Percentiles rank a stretch among this genome's conserved stretches.
phyloP scores from a whole-genome alignment of 768 basidiomycete species.

The Cystofilobasidium macerans region DNA sequence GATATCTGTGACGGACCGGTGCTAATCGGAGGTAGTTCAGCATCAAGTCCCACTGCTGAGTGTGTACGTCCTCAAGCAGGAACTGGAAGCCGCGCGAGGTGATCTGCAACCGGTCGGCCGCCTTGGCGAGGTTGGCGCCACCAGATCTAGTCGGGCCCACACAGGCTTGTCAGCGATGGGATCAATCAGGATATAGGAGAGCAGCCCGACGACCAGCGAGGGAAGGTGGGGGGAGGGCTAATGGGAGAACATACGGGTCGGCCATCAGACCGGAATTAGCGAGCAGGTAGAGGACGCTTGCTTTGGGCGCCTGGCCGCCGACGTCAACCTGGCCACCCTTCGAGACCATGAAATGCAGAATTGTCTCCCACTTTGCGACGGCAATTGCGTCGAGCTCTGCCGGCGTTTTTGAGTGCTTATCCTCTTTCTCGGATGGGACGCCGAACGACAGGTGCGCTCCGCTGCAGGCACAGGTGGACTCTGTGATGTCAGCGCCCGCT shows the following conservation, averaged over 20 bases:
- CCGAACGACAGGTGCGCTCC: constrained; percentile 49
- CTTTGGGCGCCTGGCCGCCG: constrained; percentile 63
- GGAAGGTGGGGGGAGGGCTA: not conserved
- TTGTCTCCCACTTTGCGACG: constrained; percentile 88
- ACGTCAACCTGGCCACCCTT: constrained; percentile 50
- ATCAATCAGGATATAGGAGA: constrained; percentile 15
- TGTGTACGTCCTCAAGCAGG: constrained; percentile 82
- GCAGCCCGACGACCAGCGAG: constrained; percentile 34
- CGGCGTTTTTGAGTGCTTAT: constrained; percentile 35
- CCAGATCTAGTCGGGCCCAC: not conserved
- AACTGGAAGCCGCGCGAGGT: constrained; percentile 95
- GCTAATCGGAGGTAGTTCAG: constrained; percentile 79
- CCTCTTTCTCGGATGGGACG: constrained; percentile 54
- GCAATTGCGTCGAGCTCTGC: constrained; percentile 68
- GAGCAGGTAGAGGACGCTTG: constrained; percentile 64
- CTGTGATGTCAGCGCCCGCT: constrained; percentile 45
- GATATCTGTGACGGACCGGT: constrained; percentile 61
- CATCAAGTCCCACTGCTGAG: constrained; percentile 87
- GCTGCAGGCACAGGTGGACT: not conserved
- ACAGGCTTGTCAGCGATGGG: constrained; percentile 5
- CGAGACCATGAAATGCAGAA: constrained; percentile 96
- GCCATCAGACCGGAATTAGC: constrained; percentile 79
- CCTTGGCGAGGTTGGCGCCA: constrained; percentile 3
- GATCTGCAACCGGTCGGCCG: constrained; percentile 44
- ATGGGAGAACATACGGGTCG: constrained; percentile 46